phyloP scores from a whole-genome alignment of 2,329 filamentous ascomycete species.

The Aureobasidium mangrovei region DNA sequence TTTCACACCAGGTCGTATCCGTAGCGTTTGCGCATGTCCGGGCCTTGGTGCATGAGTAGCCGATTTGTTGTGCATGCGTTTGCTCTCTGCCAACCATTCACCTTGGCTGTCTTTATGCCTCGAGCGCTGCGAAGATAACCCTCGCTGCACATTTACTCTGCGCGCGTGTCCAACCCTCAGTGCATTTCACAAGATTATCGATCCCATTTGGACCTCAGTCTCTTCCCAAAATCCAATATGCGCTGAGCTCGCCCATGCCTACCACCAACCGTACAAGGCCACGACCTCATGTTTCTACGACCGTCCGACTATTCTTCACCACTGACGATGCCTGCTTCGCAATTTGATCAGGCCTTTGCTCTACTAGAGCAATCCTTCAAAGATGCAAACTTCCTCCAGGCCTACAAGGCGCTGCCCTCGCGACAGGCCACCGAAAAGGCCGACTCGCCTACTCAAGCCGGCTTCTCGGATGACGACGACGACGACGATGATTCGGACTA shows the following conservation, averaged over 20 bases:
- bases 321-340: conserved; percentile 11
- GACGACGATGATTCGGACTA: neutral
- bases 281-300: conserved; percentile 9
- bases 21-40: conserved; percentile 1
- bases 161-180: neutral
- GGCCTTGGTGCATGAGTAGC: conserved; percentile 9
- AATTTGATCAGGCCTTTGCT: conserved; percentile 14
- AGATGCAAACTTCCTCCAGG: conserved; percentile 8
- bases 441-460: neutral
- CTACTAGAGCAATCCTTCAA: conserved; percentile 14
- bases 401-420: conserved; percentile 9
- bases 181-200: neutral
- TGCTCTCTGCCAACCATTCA: conserved; percentile 1
- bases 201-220: neutral
- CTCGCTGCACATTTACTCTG: neutral
- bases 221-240: conserved; percentile 1
- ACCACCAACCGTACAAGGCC: neutral
- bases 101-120: neutral
- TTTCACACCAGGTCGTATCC: neutral
- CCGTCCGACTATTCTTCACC: neutral
- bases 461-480: neutral
- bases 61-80: conserved; percentile 10
- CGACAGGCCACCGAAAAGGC: conserved; percentile 2
- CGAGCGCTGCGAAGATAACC: neutral
- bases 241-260: conserved; percentile 3